Base-by-base conservation (phyloP, 2,329 filamentous ascomycete genomes). In the Fusarium sp. region DNA sequence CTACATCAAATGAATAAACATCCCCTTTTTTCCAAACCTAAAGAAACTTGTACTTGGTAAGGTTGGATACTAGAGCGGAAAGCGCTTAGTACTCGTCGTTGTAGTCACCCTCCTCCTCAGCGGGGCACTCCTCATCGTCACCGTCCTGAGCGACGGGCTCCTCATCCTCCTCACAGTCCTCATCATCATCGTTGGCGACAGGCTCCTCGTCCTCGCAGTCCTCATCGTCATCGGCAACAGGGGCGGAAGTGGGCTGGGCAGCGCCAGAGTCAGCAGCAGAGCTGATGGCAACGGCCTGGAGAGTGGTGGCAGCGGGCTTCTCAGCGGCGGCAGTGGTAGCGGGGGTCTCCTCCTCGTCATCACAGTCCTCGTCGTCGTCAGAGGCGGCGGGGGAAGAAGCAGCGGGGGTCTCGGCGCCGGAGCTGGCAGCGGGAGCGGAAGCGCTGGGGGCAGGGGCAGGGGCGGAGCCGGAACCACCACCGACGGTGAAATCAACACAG, bases 401-500 rank as follows among this genome's bases (percentile, higher is more conserved):
- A 29, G 70, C 49, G 30, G 71, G 40, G 32, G 49, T 22, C 50
- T 66, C 46, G 27, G 68, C 59, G 25, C 61, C 54, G 30, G 52
- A 59, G 38, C 43, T 45, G 15, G 50, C 54, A 32, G 59, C 56
- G 22, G 72, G 32, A 56, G 45, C 27, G 4, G 69, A 43, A 30
- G 63, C 38, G 27, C 55, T 44, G n/a, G 70, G 43, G 16, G 51
- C 50, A 5, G 66, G 56, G 14, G 67, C 29, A 5, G 59, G 46
- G 6, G 54, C 57, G 10, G 59, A 51, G 2, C 55, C 57, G 12
- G 66, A 52, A 0, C 68, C 57, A 9, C 40, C 59, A 14, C 61
- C 59, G 20, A 78, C 70, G 29, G 75, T 75, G 52, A 91, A 90
- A 74, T 91, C 89, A 54, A 90, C 81, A 78, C 89, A 91, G 52